Base-by-base conservation (phyloP, 2,329 filamentous ascomycete genomes). In the Thielaviopsis populi region DNA sequence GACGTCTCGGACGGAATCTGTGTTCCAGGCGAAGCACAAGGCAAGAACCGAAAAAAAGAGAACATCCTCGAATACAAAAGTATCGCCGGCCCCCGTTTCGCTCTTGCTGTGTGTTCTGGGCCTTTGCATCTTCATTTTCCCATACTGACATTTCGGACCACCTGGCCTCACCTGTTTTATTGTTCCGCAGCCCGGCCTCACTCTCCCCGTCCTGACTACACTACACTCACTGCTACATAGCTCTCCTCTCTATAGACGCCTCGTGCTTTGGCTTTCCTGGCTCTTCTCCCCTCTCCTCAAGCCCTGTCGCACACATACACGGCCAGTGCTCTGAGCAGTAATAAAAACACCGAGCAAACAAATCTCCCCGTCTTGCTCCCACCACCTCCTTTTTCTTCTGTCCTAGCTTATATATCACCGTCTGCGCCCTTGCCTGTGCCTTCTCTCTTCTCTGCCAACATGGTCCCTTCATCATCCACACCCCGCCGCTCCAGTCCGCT, bases 371-470 rank as follows among this genome's bases (percentile, higher is more conserved):
- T 43, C n/a, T 43, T 43, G 13, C 42, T 19, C 53, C 41, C 42
- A 27, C 40, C 40, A 10, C 17, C 2, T n/a, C 42, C 17, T 58
- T 54, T 24, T 19, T 27, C 42, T 22, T 59, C 58, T 62, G 40
- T 42, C 22, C 24, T n/a, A n/a, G n/a, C n/a, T n/a, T 8, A n/a
- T 27, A 43, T 13, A 10, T 27, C 30, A n/a, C 59, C 4, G 19
- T n/a, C 30, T 46, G 50, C 40, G 22, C 15, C 22, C 50, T 41
- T 56, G 15, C n/a, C 60, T 42, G 7, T 30, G 24, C n/a, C n/a
- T n/a, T n/a, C n/a, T 43, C 24, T 46, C 17, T 42, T 37, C 43
- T 50, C 54, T 22, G 63, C 61, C 54, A 65, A 56, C 33, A 67
- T 66, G 59, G 53, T 59, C n/a, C 41, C 63, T 19, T 43, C 19